A percentile compares a stretch with the other conserved stretches of the same genome.
phyloP scores from a whole-genome alignment of 2,329 filamentous ascomycete genomes.

The Grosmannia huntii region DNA sequence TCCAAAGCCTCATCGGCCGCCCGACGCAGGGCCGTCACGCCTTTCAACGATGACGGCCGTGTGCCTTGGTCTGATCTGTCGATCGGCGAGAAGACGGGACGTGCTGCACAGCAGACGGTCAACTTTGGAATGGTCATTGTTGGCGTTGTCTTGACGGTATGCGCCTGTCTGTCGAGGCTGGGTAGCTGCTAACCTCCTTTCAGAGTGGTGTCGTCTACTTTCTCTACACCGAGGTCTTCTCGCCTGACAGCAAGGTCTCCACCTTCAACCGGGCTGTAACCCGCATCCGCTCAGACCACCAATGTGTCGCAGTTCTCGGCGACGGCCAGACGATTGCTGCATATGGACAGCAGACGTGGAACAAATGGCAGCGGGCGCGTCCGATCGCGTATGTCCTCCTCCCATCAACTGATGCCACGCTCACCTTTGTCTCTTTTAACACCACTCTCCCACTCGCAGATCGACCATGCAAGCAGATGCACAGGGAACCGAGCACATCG shows the following conservation, averaged over 20 bases:
- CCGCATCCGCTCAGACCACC: slow-evolving; percentile 58
- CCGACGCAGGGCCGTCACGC: slow-evolving; percentile 59
- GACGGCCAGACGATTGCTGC: slow-evolving; percentile 63
- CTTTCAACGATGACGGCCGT: slow-evolving; percentile 74
- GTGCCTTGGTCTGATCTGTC: slow-evolving; percentile 73
- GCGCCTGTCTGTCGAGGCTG: slow-evolving; percentile 12
- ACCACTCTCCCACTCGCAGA: slow-evolving; percentile 25
- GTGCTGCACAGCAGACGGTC: slow-evolving; percentile 81
- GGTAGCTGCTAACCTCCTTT: not conserved
- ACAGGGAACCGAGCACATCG: slow-evolving; percentile 65
- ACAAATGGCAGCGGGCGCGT: slow-evolving; percentile 62
- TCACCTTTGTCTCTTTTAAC: not conserved
- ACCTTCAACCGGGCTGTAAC: slow-evolving; percentile 82
- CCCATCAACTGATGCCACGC: not conserved
- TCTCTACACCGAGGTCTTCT: slow-evolving; percentile 72
- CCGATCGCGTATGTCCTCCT: slow-evolving; percentile 40
- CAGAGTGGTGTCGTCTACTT: slow-evolving; percentile 68
- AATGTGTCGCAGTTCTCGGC: slow-evolving; percentile 63
- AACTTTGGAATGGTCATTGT: slow-evolving; percentile 69
- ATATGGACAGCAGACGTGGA: slow-evolving; percentile 68
- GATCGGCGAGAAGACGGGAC: slow-evolving; percentile 61
- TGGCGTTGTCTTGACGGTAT: slow-evolving; percentile 64
- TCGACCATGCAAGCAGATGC: slow-evolving; percentile 57
- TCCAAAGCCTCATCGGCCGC: slow-evolving; percentile 25
- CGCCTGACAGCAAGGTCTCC: slow-evolving; percentile 69